These are phyloP conservation scores for Paraglomus occultum DNA, from an alignment of 192 early-diverging fungal species.

Conservation along the genomic window DNA sequence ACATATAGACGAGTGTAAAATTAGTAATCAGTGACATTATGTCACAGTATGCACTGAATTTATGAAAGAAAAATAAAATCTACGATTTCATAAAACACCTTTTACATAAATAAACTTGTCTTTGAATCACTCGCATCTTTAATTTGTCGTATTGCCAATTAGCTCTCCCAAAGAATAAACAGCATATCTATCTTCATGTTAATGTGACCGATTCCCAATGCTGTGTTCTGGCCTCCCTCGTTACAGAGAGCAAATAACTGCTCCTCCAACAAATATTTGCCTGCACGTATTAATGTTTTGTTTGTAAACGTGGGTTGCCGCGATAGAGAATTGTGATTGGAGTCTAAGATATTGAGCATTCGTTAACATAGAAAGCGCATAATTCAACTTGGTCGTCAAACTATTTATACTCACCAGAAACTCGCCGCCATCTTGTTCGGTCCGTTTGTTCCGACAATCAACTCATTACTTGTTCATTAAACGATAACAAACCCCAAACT, in stretches of 20 bases:
- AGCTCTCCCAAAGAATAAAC: too few relatives aligned
- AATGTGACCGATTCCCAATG: constrained; percentile 35
- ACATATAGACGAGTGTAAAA: too few relatives aligned
- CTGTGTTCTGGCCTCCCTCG: constrained; percentile 43
- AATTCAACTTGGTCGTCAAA: too few relatives aligned
- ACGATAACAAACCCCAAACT: constrained; percentile 60
- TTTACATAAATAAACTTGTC: too few relatives aligned
- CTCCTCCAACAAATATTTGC: constrained; percentile 59
- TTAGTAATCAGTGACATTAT: too few relatives aligned
- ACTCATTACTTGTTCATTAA: constrained; percentile 50
- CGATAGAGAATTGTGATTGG: constrained; percentile 47
- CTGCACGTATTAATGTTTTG: constrained; percentile 61
- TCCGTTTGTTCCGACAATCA: constrained; percentile 23
- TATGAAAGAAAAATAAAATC: too few relatives aligned
- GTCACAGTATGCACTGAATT: too few relatives aligned
- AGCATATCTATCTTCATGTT: constrained; percentile 38
- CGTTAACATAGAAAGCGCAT: too few relatives aligned
- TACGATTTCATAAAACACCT: too few relatives aligned
- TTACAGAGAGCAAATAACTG: constrained; percentile 59
- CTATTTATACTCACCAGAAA: constrained; percentile 46
- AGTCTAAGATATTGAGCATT: constrained; percentile 46
- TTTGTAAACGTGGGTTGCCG: constrained; percentile 51
- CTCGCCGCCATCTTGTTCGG: constrained; percentile 32
- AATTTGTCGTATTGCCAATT: too few relatives aligned
- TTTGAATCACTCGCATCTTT: too few relatives aligned